These are phyloP conservation scores for Rehmannia glutinosa DNA, from an alignment of 257 asterid species.

Conservation along the genomic window DNA sequence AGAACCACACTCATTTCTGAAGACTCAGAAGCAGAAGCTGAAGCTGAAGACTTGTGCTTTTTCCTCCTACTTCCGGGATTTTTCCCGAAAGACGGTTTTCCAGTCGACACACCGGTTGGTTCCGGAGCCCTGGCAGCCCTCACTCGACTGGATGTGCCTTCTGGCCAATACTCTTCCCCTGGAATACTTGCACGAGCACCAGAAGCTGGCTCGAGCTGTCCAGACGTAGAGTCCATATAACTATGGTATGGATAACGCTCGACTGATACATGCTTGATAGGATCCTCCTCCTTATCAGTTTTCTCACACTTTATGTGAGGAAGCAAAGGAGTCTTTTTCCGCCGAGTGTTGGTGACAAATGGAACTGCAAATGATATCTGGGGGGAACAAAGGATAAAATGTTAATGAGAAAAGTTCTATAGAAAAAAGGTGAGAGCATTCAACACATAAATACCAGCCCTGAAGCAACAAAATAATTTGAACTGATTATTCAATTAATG, in stretches of 20 bases:
- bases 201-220: conserved; percentile 91
- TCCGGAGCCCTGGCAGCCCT: conserved; percentile 90
- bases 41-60: conserved; percentile 46
- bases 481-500: too few relatives aligned
- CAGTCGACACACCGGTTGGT: conserved; percentile 67
- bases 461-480: too few relatives aligned
- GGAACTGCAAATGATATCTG: conserved; percentile 37
- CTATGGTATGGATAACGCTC: conserved; percentile 76
- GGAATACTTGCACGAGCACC: conserved; percentile 97
- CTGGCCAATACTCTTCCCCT: conserved; percentile 87
- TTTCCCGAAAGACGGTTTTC: conserved; percentile 79
- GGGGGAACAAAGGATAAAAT: too few relatives aligned
- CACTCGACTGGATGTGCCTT: conserved; percentile 79
- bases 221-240: conserved; percentile 90
- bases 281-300: conserved; percentile 32
- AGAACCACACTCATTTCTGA: conserved; percentile 29
- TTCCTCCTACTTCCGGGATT: conserved; percentile 92
- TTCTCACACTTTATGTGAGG: conserved; percentile 71
- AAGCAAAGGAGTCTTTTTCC: conserved; percentile 27
- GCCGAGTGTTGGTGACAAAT: conserved; percentile 14
- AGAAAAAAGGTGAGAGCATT: too few relatives aligned
- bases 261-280: conserved; percentile 47
- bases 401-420: too few relatives aligned
- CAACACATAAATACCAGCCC: too few relatives aligned
- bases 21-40: too few relatives aligned